A percentile compares a stretch with the other conserved stretches of the same genome.
phyloP scores from a whole-genome alignment of 768 basidiomycete species.

The Trametes coccinea region DNA sequence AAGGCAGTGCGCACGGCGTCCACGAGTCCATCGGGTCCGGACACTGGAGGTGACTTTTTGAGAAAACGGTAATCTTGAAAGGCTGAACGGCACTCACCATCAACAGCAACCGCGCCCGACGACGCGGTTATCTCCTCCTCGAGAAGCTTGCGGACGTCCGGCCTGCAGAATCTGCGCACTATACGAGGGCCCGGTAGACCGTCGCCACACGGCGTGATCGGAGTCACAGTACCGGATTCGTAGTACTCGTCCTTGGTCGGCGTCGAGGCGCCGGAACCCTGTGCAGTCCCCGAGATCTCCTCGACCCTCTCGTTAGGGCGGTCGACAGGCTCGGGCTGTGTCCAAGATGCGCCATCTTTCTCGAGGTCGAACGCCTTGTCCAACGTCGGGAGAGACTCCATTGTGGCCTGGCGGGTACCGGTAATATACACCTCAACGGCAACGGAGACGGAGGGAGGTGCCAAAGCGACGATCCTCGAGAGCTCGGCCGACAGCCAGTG shows the following conservation, averaged over 20 bases:
- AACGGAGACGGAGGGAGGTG: slow-evolving; percentile 20
- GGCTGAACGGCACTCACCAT: slow-evolving; percentile 26
- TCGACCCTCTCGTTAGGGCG: background rate
- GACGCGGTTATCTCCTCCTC: slow-evolving; percentile 26
- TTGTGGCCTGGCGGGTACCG: background rate
- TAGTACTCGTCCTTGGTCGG: background rate
- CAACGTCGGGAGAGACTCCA: background rate
- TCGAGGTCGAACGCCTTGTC: background rate
- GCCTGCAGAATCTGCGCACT: slow-evolving; percentile 22
- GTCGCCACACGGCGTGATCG: background rate
- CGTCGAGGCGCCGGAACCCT: background rate
- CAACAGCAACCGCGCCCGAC: slow-evolving; percentile 32
- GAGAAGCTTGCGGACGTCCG: slow-evolving; percentile 29
- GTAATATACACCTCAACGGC: slow-evolving; percentile 22
- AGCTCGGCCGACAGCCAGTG: slow-evolving; percentile 21
- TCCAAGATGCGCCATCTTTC: background rate
- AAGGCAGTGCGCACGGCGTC: slow-evolving; percentile 24
- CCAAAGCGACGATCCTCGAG: slow-evolving; percentile 7
- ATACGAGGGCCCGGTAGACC: background rate
- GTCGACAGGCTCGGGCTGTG: background rate
- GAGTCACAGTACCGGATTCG: background rate
- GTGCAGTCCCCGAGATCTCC: background rate
- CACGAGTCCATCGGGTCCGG: slow-evolving; percentile 26
- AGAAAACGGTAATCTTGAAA: too few species aligned
- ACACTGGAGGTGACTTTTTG: slow-evolving; percentile 16